Evolutionary conservation across 306 rosid genomes (phyloP).

Genomic region (Lagenaria siceraria): DNA sequence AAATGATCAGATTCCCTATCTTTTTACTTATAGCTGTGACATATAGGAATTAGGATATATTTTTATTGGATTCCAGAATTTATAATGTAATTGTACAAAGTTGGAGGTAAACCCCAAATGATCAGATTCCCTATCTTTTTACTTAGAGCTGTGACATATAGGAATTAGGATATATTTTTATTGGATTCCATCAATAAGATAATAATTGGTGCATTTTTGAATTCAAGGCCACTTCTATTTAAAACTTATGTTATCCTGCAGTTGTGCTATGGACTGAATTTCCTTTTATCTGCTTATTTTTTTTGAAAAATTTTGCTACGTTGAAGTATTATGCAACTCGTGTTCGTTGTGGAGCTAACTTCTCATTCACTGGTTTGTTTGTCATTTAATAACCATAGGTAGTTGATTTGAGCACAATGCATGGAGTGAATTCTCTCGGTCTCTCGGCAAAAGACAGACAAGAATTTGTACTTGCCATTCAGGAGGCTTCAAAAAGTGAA

Average conservation of each 20-base stretch:
- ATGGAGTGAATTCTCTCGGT: constrained; percentile 50
- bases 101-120: neutral
- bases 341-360: neutral
- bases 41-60: neutral
- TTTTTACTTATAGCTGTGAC: neutral
- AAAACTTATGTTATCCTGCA: neutral
- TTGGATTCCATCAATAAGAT: neutral
- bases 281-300: neutral
- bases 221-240: neutral
- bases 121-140: neutral
- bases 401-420: constrained; percentile 52
- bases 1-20: neutral
- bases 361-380: neutral
- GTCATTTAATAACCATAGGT: constrained; percentile 26
- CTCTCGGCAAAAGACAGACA: constrained; percentile 45
- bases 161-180: neutral
- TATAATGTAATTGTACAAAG: neutral
- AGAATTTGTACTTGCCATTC: constrained; percentile 41
- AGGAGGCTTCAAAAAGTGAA: constrained; percentile 46
- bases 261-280: neutral
- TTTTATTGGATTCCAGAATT: neutral
- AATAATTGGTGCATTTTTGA: neutral
- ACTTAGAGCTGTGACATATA: neutral
- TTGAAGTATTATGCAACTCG: neutral
- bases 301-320: neutral